Evolutionary conservation across 768 basidiomycete genomes (phyloP), one percentile per base, ranked within the genome.

Genomic region (Candolleomyces efflorescens): DNA sequence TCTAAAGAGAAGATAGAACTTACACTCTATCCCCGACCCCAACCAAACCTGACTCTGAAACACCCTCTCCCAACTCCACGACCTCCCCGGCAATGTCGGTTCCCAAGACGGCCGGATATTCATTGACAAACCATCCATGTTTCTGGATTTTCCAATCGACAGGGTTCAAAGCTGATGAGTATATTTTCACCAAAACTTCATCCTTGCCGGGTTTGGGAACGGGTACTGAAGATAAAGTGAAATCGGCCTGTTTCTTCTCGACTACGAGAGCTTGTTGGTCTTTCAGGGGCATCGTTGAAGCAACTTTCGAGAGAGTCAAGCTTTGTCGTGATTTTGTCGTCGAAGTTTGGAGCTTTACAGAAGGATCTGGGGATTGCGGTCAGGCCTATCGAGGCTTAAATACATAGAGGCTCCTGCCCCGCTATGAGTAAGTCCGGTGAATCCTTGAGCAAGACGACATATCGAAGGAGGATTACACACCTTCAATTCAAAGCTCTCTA

Each of bases 21-120:
- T 63, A 81, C 79, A 84, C 78, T 63, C 74, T 69, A 63, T 84
- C 81, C 3, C 83, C 83, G 45, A 74, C 72, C 59, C 75, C 72
- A 64, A 81, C 78, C 7, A 38, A 22, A 13, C 32, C 76, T 48
- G 47, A 48, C 13, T 69, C 69, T 17, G 68, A 69, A 3, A 84
- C 81, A 2, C 75, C 80, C 47, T 76, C 74, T 3, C 83, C 83
- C 43, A 83, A 66, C 39, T 72, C 72, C 24, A 48, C 43, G 23
- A 50, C 43, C 22, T 32, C 24, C 23, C 24, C 52, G 76, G 73
- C 5, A 84, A 84, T 65, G 69, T 69, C 1, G 82, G 12, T 65
- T 68, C 84, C 84, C 0, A 80, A 58, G 1, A 84, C 67, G 5
- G 75, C 75, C 12, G 80, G 83, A 59, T 69, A 83, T 17, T 71